Evolutionary conservation across 768 basidiomycete species (phyloP).

Genomic region (Termitomyces sp.): DNA sequence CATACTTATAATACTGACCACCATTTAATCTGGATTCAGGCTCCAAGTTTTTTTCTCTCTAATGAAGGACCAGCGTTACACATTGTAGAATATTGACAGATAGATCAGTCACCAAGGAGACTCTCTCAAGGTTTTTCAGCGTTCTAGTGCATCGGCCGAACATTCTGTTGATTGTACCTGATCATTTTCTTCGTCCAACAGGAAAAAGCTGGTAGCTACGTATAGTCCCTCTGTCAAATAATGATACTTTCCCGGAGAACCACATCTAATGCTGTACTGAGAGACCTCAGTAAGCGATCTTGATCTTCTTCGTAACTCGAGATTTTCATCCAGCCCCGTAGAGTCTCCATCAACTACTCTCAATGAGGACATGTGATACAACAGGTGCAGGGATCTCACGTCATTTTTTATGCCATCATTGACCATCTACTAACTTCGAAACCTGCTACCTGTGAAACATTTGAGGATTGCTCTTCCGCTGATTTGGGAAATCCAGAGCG

Average conservation of each 20-base stretch:
- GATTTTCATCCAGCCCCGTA: background rate
- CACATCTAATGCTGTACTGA: background rate
- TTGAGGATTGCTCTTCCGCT: background rate
- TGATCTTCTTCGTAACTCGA: background rate
- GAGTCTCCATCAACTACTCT: background rate
- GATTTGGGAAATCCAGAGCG: background rate
- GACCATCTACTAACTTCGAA: background rate
- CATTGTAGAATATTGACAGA: background rate
- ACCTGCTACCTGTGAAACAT: background rate
- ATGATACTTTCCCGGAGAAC: background rate
- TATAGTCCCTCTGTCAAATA: background rate
- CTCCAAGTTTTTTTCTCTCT: no score
- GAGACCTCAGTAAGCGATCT: background rate
- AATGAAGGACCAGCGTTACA: background rate
- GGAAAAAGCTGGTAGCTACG: background rate
- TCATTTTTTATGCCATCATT: background rate
- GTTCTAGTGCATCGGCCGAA: background rate
- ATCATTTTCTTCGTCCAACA: background rate
- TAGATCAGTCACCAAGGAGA: background rate
- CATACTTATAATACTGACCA: background rate
- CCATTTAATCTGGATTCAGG: background rate
- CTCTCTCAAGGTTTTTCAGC: background rate
- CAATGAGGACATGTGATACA: background rate
- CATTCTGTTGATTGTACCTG: background rate
- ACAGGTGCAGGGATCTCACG: background rate